Percentiles rank a stretch among this genome's conserved stretches.
These are phyloP conservation scores for Buddleja alternifolia DNA, from an alignment of 257 asterid genomes.

Conservation along the genomic window DNA sequence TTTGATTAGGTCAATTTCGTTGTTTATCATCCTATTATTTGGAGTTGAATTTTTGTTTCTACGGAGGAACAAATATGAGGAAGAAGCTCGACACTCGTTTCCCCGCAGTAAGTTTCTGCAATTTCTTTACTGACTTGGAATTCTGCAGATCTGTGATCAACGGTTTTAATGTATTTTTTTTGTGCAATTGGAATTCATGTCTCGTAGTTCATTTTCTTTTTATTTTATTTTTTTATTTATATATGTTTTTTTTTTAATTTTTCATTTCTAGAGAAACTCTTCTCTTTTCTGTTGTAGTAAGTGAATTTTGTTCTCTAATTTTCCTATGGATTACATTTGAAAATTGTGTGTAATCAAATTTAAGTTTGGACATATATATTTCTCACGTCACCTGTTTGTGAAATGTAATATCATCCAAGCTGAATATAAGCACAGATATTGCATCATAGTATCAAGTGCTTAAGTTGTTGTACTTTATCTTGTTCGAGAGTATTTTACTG, in stretches of 20 bases:
- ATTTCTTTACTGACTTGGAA: neutral
- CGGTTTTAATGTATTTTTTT: neutral
- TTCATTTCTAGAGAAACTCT: no score
- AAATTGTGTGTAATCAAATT: neutral
- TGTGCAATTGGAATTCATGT: constrained; percentile 15
- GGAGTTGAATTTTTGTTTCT: constrained; percentile 21
- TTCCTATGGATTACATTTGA: neutral
- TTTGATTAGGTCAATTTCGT: constrained; percentile 23
- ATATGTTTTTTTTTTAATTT: neutral
- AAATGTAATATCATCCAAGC: neutral
- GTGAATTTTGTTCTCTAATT: neutral
- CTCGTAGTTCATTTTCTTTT: constrained; percentile 2
- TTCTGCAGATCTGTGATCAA: constrained; percentile 13
- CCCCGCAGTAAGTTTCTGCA: constrained; percentile 58
- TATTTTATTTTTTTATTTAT: neutral
- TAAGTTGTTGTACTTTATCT: constrained; percentile 7
- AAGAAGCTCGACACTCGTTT: constrained; percentile 82
- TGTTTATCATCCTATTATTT: neutral
- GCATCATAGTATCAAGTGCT: constrained; percentile 2
- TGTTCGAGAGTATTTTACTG: constrained; percentile 4
- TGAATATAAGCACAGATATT: constrained; percentile 1
- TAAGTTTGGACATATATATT: neutral
- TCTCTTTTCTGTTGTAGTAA: neutral
- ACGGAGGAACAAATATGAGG: constrained; percentile 50
- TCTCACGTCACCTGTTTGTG: neutral